Conservation (phyloP, 148 eudicot species). For the Cornus suecica region DNA sequence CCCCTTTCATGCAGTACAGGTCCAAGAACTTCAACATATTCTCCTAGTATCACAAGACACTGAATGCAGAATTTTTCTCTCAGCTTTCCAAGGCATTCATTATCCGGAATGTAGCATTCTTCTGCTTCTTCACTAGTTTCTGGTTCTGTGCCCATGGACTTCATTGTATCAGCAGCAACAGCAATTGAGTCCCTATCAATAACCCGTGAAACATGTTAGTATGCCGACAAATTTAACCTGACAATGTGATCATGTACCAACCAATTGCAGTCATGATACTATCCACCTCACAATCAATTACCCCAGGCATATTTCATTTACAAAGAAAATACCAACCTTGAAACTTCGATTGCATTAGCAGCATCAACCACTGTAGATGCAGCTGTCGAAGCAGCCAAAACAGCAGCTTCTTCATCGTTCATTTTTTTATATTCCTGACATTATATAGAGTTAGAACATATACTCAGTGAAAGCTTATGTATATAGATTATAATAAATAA, state of each 20-base stretch:
- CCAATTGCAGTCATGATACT: background rate
- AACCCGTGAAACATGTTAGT: slow-evolving; percentile 25
- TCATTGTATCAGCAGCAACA: slow-evolving; percentile 31
- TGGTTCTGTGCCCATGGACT: slow-evolving; percentile 39
- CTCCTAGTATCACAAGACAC: slow-evolving; percentile 84
- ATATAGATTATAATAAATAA: background rate
- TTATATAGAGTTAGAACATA: background rate
- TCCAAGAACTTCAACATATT: slow-evolving; percentile 95
- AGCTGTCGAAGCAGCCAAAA: slow-evolving; percentile 83
- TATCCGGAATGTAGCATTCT: slow-evolving; percentile 67
- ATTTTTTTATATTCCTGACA: slow-evolving; percentile 58
- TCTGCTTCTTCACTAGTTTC: slow-evolving; percentile 54
- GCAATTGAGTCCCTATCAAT: slow-evolving; percentile 43
- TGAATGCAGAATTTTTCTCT: slow-evolving; percentile 89
- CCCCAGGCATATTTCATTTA: background rate
- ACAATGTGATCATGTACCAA: background rate
- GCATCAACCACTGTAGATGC: slow-evolving; percentile 95
- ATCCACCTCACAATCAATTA: background rate
- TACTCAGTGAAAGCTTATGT: slow-evolving; percentile 1
- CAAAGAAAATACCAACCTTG: slow-evolving; percentile 52
- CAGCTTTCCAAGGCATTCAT: slow-evolving; percentile 52
- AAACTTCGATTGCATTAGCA: slow-evolving; percentile 65
- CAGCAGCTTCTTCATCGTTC: slow-evolving; percentile 87
- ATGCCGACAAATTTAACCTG: slow-evolving; percentile 2
- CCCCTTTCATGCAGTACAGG: slow-evolving; percentile 95